Percentiles rank a stretch among this genome's conserved stretches.
Evolutionary conservation across 371 early-diverging fungal genomes (phyloP).

Genomic region (Scutellospora calospora): DNA sequence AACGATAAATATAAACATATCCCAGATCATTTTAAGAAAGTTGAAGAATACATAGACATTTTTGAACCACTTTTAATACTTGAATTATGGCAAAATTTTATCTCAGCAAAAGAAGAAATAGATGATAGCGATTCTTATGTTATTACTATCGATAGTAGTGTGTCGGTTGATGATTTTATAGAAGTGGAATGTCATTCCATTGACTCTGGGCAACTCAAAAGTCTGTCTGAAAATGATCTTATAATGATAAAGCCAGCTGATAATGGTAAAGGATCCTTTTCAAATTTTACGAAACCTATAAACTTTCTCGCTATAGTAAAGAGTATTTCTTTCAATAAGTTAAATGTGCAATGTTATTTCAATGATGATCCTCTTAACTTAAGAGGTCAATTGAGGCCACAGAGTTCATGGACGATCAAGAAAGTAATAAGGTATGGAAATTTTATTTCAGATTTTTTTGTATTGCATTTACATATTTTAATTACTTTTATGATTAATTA

Average conservation of each 20-base stretch:
- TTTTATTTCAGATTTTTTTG: constrained; percentile 47
- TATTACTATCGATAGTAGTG: background rate
- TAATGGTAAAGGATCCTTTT: background rate
- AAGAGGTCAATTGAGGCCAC: background rate
- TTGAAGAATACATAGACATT: constrained; percentile 65
- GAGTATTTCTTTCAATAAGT: background rate
- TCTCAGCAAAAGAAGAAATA: constrained; percentile 70
- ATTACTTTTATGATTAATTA: constrained; percentile 40
- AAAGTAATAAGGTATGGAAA: constrained; percentile 47
- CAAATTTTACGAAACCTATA: background rate
- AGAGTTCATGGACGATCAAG: constrained; percentile 34
- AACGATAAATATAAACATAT: constrained; percentile 54
- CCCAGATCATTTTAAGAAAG: constrained; percentile 65
- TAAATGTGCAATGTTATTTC: background rate
- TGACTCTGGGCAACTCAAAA: background rate
- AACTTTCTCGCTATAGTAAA: constrained; percentile 1
- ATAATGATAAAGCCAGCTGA: background rate
- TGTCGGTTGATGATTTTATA: constrained; percentile 7
- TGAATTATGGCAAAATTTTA: constrained; percentile 88
- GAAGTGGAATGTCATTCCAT: background rate
- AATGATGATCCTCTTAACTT: background rate
- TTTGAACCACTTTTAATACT: constrained; percentile 88
- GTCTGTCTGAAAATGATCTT: constrained; percentile 8
- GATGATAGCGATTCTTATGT: constrained; percentile 59
- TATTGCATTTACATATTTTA: constrained; percentile 47